A percentile compares a stretch with the other conserved stretches of the same genome.
Evolutionary conservation across 2,329 filamentous ascomycete species (phyloP).

Genomic region (Penicillium sp.): DNA sequence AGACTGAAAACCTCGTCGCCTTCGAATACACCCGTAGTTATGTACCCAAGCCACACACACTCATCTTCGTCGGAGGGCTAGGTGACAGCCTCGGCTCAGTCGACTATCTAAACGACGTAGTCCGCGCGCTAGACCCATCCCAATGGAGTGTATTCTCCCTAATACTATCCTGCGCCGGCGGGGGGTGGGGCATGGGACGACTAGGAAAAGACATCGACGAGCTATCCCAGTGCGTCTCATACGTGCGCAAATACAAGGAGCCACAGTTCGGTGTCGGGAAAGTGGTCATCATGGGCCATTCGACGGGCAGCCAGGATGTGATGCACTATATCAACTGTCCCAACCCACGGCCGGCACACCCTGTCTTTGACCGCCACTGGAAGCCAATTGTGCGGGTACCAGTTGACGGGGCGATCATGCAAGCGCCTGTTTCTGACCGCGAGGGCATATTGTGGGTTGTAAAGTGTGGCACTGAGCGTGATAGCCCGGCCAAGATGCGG

Average conservation of each 20-base stretch:
- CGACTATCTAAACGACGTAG: conserved; percentile 51
- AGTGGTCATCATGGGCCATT: conserved; percentile 65
- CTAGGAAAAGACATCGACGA: conserved; percentile 55
- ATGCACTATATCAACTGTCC: conserved; percentile 58
- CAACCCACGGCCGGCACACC: conserved; percentile 36
- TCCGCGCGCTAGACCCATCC: conserved; percentile 43
- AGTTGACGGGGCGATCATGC: conserved; percentile 72
- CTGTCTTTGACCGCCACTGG: conserved; percentile 25
- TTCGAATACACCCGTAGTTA: conserved; percentile 38
- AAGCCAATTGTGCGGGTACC: conserved; percentile 43
- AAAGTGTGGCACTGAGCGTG: conserved; percentile 19
- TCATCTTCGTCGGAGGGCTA: conserved; percentile 59
- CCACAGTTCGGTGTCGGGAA: conserved; percentile 41
- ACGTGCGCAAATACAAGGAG: conserved; percentile 44
- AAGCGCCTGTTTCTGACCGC: conserved; percentile 74
- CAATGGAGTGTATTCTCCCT: conserved; percentile 54
- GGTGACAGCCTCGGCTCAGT: conserved; percentile 56
- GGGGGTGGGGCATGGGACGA: conserved; percentile 53
- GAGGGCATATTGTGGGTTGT: conserved; percentile 54
- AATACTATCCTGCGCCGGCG: conserved; percentile 51
- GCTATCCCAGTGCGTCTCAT: conserved; percentile 50
- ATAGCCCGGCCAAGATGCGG: conserved; percentile 22
- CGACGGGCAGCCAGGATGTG: conserved; percentile 65
- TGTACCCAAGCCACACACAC: conserved; percentile 42
- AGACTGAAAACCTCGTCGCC: conserved; percentile 37